phyloP scores from a whole-genome alignment of 306 rosid genomes.

The Inga laurina region DNA sequence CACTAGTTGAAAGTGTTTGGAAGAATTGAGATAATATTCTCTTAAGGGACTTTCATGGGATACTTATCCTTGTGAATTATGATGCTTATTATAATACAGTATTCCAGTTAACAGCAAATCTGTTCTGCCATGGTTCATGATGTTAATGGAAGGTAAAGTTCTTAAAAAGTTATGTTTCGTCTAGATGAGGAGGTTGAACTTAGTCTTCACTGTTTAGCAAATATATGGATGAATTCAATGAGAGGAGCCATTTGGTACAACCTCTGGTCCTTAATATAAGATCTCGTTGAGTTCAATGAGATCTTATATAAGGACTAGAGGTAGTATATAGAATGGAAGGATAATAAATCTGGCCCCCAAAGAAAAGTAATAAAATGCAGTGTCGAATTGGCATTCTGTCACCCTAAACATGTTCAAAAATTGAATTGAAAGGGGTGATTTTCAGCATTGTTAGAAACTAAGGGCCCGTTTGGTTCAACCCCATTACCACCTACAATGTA shows the following conservation, averaged over 20 bases:
- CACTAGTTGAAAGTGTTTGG: constrained; percentile 10
- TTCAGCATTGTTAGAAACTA: neutral
- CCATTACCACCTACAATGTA: no score
- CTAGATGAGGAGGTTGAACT: constrained; percentile 19
- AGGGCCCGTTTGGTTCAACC: no score
- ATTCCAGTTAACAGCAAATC: neutral
- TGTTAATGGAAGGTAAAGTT: neutral
- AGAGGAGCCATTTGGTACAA: neutral
- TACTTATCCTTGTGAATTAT: constrained; percentile 2
- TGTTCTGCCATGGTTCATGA: neutral
- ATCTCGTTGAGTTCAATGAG: no score
- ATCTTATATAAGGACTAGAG: no score
- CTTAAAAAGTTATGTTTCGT: neutral
- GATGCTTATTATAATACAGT: constrained; percentile 11
- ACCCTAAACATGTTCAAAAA: no score
- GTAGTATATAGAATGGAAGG: neutral
- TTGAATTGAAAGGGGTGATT: no score
- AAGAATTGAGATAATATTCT: constrained; percentile 16
- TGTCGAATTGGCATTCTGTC: neutral
- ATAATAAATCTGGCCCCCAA: neutral
- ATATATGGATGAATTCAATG: neutral
- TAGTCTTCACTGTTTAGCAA: neutral
- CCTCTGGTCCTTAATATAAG: no score
- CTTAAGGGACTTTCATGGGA: neutral
- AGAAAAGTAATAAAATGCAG: neutral